Conservation (phyloP, 1,139 yeast genomes). For the Blastobotrys arbuscula region DNA sequence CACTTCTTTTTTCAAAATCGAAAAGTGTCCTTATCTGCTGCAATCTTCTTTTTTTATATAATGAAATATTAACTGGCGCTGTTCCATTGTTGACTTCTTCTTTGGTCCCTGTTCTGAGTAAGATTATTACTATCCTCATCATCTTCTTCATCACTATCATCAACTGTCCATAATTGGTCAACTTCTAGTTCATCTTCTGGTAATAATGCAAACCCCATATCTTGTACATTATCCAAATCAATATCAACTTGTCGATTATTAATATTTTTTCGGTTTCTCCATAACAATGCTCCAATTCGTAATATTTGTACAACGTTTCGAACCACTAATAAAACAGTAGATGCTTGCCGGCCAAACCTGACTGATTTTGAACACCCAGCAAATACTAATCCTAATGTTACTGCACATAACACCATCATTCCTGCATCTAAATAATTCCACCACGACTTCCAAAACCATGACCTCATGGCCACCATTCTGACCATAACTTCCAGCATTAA, state of each 20-base stretch:
- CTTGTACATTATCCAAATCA: conserved; percentile 20
- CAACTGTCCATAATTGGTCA: conserved; percentile 9
- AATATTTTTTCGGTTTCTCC: conserved; percentile 18
- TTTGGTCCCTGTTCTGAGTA: too few species aligned
- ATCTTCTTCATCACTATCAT: conserved; percentile 2
- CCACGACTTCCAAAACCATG: conserved; percentile 18
- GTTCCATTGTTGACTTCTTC: too few species aligned
- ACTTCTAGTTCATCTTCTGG: conserved; percentile 17
- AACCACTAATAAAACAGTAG: conserved; percentile 18
- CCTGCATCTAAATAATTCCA: conserved; percentile 20
- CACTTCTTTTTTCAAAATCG: too few species aligned
- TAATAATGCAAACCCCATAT: conserved; percentile 18
- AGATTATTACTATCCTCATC: too few species aligned
- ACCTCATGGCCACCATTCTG: conserved; percentile 17
- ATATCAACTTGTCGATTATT: conserved; percentile 17
- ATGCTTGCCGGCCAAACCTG: conserved; percentile 18
- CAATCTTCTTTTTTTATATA: too few species aligned
- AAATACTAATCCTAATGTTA: conserved; percentile 20
- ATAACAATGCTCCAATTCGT: conserved; percentile 16
- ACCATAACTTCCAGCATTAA: conserved; percentile 18
- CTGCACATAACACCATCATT: conserved; percentile 17
- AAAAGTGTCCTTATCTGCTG: too few species aligned
- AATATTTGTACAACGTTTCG: conserved; percentile 19
- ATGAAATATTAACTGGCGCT: too few species aligned
- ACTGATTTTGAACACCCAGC: conserved; percentile 20